Conservation (phyloP, 202 grass and related monocot species). For the Setaria italica region DNA sequence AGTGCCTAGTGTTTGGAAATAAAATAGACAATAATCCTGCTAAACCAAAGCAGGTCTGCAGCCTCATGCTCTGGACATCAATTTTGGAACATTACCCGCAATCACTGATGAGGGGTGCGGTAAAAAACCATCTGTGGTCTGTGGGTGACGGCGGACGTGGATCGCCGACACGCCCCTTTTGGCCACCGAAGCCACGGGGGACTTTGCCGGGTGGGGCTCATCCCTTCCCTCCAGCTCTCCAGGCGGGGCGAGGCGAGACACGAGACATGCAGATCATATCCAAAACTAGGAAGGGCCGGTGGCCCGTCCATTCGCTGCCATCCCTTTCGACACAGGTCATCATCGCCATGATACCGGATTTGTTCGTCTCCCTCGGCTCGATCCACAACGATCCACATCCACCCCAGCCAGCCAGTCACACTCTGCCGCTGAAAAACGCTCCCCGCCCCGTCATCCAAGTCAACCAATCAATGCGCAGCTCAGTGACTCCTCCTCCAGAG, state of each 20-base stretch:
- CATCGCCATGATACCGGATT: not conserved
- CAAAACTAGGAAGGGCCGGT: slow-evolving; percentile 53
- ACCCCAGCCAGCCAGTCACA: not conserved
- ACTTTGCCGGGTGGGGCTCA: slow-evolving; percentile 40
- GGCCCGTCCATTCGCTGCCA: slow-evolving; percentile 43
- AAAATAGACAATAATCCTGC: too few relatives aligned
- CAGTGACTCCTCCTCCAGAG: not conserved
- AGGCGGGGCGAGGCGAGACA: not conserved
- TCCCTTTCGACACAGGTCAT: slow-evolving; percentile 48
- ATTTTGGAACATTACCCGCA: not conserved
- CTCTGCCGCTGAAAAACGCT: not conserved
- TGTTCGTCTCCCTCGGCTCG: not conserved
- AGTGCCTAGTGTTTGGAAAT: not conserved
- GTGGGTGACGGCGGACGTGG: not conserved
- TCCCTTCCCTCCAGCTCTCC: not conserved
- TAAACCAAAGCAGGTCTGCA: not conserved
- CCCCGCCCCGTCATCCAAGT: not conserved
- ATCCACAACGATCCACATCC: not conserved
- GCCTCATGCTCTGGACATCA: not conserved
- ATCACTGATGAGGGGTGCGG: not conserved
- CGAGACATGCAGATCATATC: slow-evolving; percentile 39
- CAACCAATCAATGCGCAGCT: slow-evolving; percentile 17
- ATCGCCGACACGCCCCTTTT: slow-evolving; percentile 37
- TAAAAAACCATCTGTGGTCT: not conserved
- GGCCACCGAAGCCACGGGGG: slow-evolving; percentile 48